Percentiles rank a stretch among this genome's conserved stretches.
phyloP scores from a whole-genome alignment of 768 basidiomycete species.

The Tulasnella calospora region DNA sequence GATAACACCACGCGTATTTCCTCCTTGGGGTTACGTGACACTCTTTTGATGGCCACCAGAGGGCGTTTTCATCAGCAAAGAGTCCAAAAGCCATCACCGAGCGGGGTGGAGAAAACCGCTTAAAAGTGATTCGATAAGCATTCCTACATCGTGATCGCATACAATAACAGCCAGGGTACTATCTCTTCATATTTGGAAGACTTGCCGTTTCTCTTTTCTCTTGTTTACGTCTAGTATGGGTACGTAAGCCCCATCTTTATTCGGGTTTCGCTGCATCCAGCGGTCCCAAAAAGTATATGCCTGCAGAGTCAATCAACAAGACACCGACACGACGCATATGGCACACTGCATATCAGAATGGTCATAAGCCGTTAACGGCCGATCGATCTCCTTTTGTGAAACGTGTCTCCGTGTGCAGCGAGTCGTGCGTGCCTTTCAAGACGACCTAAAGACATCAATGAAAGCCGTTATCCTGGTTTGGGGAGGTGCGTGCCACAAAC shows the following conservation, averaged over 20 bases:
- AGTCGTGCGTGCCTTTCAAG: not conserved
- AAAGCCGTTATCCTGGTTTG: not conserved
- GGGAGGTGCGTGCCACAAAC: not conserved
- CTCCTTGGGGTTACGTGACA: not conserved
- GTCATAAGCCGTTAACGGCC: not conserved
- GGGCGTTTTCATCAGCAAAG: too few relatives aligned
- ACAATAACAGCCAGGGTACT: too few relatives aligned
- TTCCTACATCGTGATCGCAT: too few relatives aligned
- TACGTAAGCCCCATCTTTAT: not conserved
- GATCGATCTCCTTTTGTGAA: not conserved
- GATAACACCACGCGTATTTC: not conserved
- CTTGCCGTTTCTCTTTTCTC: not conserved
- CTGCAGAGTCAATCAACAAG: not conserved
- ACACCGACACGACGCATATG: not conserved
- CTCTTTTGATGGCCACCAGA: not conserved
- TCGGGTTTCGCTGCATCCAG: not conserved
- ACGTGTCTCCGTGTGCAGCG: not conserved
- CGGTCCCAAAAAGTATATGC: too few relatives aligned
- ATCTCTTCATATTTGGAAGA: not conserved
- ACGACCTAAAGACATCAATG: too few relatives aligned
- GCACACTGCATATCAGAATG: not conserved
- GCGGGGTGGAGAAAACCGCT: too few relatives aligned
- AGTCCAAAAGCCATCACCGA: too few relatives aligned
- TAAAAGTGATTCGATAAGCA: too few relatives aligned
- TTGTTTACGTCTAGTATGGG: not conserved